Evolutionary conservation across 2,329 filamentous ascomycete species (phyloP).

Genomic region (Ophiocordyceps camponoti-rufipedis): DNA sequence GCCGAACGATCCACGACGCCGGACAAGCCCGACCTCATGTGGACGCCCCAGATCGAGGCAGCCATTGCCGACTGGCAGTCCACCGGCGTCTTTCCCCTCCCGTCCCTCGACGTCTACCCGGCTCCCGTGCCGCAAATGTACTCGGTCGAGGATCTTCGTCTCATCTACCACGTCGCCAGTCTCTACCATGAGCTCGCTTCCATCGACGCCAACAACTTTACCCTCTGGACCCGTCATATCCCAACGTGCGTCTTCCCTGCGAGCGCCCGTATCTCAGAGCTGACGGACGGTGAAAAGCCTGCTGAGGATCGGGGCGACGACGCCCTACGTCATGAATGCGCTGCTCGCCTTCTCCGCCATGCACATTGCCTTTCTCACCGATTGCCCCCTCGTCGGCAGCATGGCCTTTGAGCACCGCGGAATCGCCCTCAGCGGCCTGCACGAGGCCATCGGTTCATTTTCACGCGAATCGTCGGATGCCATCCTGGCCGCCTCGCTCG

Average conservation of each 20-base stretch:
- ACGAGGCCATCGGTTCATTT: conserved; percentile 73
- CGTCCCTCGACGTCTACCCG: conserved; percentile 59
- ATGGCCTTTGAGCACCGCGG: conserved; percentile 81
- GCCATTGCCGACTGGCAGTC: conserved; percentile 69
- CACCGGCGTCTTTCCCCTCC: conserved; percentile 73
- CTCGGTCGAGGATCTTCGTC: conserved; percentile 59
- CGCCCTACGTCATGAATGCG: conserved; percentile 85
- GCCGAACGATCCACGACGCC: conserved; percentile 41
- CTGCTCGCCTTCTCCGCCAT: conserved; percentile 87
- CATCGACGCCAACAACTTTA: conserved; percentile 65
- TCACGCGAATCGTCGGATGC: conserved; percentile 78
- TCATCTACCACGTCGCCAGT: conserved; percentile 80
- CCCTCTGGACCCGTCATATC: conserved; percentile 83
- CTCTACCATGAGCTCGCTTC: conserved; percentile 68
- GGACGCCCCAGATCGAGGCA: conserved; percentile 70
- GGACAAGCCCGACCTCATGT: conserved; percentile 55
- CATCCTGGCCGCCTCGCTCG: conserved; percentile 74
- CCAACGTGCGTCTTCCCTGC: conserved; percentile 51
- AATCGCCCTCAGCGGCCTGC: conserved; percentile 68
- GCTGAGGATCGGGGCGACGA: conserved; percentile 61
- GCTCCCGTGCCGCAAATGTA: conserved; percentile 55
- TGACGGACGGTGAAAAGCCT: conserved; percentile 5
- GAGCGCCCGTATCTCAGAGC: background rate
- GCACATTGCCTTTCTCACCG: conserved; percentile 77
- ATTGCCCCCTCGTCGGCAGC: conserved; percentile 69